Evolutionary conservation across 1,284 basidiomycete species (phyloP).

Genomic region (Trametes sp.): DNA sequence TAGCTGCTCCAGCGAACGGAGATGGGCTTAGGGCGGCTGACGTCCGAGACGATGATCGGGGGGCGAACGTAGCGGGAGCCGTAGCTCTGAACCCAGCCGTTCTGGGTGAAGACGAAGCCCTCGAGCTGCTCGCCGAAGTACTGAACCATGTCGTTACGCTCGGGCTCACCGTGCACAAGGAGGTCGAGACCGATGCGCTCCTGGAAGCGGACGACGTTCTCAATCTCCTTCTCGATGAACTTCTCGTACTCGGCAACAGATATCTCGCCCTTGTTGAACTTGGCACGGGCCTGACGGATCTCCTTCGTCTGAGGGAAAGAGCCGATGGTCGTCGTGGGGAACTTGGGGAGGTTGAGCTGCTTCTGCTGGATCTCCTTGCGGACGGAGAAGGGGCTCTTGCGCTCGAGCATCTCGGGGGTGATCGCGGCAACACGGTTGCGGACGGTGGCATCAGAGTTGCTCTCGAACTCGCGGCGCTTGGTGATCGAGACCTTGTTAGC

Average conservation of each 20-base stretch:
- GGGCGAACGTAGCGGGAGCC: conserved; percentile 98
- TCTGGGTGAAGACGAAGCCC: conserved; percentile 98
- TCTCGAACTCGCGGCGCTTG: conserved; percentile 96
- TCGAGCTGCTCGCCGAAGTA: conserved; percentile 99
- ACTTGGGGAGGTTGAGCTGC: conserved; percentile 92
- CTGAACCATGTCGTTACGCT: conserved; percentile 99
- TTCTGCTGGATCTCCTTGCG: conserved; percentile 93
- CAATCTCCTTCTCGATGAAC: conserved; percentile 99
- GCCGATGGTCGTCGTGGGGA: conserved; percentile 99
- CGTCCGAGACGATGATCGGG: conserved; percentile 98
- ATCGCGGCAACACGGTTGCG: conserved; percentile 96
- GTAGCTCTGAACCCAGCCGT: conserved; percentile 99
- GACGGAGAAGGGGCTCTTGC: conserved; percentile 89
- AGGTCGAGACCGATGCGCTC: conserved; percentile 97
- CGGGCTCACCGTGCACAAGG: conserved; percentile 98
- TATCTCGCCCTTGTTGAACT: conserved; percentile 94
- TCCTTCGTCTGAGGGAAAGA: conserved; percentile 99
- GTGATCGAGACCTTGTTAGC: conserved; percentile 93
- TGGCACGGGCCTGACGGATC: conserved; percentile 95
- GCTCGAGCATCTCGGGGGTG: conserved; percentile 88
- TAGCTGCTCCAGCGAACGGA: conserved; percentile 98
- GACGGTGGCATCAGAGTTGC: conserved; percentile 93
- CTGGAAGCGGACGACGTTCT: conserved; percentile 95
- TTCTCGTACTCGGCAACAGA: conserved; percentile 91
- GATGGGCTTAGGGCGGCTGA: conserved; percentile 93